These are phyloP conservation scores for Phalaenopsis hybrid DNA, from an alignment of 116 monocot species.

Conservation along the genomic window DNA sequence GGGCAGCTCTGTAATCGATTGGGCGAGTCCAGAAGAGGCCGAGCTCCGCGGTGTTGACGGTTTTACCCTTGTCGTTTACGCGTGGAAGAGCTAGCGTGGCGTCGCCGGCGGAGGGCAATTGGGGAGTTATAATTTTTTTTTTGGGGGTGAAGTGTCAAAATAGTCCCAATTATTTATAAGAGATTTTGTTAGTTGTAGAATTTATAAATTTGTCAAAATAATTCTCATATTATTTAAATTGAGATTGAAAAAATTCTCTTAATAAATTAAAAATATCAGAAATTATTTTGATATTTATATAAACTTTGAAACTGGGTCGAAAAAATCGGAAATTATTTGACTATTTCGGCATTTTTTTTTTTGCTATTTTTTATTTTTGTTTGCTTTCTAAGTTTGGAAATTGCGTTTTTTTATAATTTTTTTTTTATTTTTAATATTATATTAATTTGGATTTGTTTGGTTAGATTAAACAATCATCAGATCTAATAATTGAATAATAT, in stretches of 20 bases:
- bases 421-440: background rate
- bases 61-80: constrained; percentile 59
- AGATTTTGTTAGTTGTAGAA: too few species aligned
- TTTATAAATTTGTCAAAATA: too few species aligned
- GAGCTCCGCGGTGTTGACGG: constrained; percentile 48
- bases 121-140: background rate
- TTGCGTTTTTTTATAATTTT: background rate
- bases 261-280: too few species aligned
- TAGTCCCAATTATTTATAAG: too few species aligned
- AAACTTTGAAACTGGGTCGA: too few species aligned
- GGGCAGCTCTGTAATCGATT: constrained; percentile 72
- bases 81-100: constrained; percentile 42
- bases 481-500: background rate
- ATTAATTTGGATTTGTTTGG: background rate
- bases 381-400: background rate
- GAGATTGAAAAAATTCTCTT: too few species aligned
- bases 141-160: too few species aligned
- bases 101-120: background rate
- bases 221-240: too few species aligned
- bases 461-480: background rate
- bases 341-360: background rate
- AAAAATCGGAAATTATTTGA: too few species aligned
- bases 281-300: too few species aligned
- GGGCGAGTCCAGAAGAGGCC: constrained; percentile 72
- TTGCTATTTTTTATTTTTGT: background rate